Conservation (phyloP, 306 rosid genomes). For the Cucurbita maxima region DNA sequence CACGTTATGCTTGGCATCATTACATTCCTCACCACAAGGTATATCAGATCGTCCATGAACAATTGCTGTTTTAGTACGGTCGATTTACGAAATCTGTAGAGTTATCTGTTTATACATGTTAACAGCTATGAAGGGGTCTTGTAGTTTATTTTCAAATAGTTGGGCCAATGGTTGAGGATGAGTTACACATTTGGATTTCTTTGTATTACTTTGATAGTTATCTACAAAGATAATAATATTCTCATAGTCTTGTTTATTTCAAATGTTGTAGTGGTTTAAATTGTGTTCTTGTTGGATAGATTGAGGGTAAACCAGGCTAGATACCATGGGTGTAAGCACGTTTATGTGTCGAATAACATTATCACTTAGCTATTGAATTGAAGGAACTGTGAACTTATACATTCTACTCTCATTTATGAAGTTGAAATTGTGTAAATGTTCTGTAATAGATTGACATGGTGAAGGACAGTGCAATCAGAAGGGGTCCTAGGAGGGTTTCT, state of each 20-base stretch:
- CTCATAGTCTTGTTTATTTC: neutral
- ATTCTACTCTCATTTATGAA: conserved; percentile 4
- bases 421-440: neutral
- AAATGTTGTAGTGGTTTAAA: neutral
- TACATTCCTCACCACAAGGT: conserved; percentile 94
- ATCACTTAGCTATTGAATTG: neutral
- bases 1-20: conserved; percentile 86
- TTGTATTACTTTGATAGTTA: neutral
- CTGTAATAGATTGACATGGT: conserved; percentile 53
- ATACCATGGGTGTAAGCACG: neutral
- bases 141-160: neutral
- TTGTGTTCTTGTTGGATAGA: neutral
- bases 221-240: neutral
- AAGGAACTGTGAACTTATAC: neutral
- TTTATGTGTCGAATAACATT: neutral
- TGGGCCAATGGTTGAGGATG: neutral
- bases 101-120: neutral
- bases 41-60: neutral
- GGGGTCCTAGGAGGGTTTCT: conserved; percentile 77
- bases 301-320: neutral
- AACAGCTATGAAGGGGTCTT: neutral
- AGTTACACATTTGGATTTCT: neutral
- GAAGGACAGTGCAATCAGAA: conserved; percentile 38
- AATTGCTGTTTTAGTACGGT: neutral
- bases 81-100: neutral